A percentile compares a stretch with the other conserved stretches of the same genome.
phyloP scores from a whole-genome alignment of 352 stramenopile species.

The Peronospora destructor region DNA sequence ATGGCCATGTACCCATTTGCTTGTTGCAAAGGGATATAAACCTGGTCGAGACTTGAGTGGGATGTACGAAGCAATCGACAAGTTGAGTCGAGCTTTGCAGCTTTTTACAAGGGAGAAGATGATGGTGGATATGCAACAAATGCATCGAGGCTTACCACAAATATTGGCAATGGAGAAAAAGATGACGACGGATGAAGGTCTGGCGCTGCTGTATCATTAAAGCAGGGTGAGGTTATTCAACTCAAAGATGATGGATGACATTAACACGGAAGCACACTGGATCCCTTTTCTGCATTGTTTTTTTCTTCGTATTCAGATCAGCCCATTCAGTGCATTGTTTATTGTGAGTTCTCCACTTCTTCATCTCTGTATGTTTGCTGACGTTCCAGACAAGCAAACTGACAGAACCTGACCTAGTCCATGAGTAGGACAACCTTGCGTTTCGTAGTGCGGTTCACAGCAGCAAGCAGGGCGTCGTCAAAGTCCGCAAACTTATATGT shows the following conservation, averaged over 20 bases:
- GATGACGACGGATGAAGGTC: slow-evolving; percentile 19
- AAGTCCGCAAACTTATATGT: slow-evolving; percentile 85
- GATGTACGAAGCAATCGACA: slow-evolving; percentile 44
- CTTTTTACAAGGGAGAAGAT: slow-evolving; percentile 28
- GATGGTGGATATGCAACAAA: slow-evolving; percentile 30
- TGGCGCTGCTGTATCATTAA: slow-evolving; percentile 44
- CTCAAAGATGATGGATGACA: no score
- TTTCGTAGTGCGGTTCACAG: slow-evolving; percentile 76
- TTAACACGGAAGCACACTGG: slow-evolving; percentile 19
- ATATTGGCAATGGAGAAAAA: slow-evolving; percentile 31
- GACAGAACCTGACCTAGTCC: slow-evolving; percentile 39
- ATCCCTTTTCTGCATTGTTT: slow-evolving; percentile 21
- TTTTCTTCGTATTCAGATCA: slow-evolving; percentile 25
- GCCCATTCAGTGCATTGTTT: slow-evolving; percentile 23
- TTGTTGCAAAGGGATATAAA: slow-evolving; percentile 61
- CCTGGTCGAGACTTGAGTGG: slow-evolving; percentile 41
- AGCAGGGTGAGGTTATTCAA: no score
- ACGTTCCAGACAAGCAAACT: slow-evolving; percentile 16
- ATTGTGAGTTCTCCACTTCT: slow-evolving; percentile 7
- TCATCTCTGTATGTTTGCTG: slow-evolving; percentile 16
- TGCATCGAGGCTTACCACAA: slow-evolving; percentile 26
- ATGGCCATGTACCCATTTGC: slow-evolving; percentile 36
- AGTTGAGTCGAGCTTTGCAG: slow-evolving; percentile 33
- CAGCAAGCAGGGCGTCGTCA: slow-evolving; percentile 60
- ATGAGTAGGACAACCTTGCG: slow-evolving; percentile 80